Percentiles rank a stretch among this genome's conserved stretches.
Conservation (phyloP, 495 filamentous ascomycete species). For the Aspergillus egyptiacus region DNA sequence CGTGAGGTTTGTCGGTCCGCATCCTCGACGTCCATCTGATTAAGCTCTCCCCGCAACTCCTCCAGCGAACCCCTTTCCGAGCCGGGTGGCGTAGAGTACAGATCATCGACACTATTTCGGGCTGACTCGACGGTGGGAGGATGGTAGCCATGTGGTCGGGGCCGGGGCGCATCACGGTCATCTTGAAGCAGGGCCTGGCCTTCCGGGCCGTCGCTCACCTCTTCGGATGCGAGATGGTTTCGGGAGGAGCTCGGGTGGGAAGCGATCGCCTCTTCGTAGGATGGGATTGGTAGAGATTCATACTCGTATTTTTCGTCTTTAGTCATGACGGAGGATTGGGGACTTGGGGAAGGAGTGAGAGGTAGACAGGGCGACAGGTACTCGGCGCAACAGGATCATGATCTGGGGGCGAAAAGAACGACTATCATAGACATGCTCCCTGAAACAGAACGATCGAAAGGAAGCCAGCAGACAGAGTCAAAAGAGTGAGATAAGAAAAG, state of each 20-base stretch:
- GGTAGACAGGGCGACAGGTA: conserved; percentile 25
- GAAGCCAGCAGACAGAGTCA: conserved; percentile 8
- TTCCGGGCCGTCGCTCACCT: conserved; percentile 55
- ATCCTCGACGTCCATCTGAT: conserved; percentile 86
- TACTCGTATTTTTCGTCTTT: conserved; percentile 58
- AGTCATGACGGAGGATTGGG: conserved; percentile 40
- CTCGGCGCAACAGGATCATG: conserved; percentile 39
- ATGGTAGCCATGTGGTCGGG: conserved; percentile 53
- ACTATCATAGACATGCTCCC: conserved; percentile 31
- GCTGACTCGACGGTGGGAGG: conserved; percentile 70
- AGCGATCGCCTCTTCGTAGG: conserved; percentile 84
- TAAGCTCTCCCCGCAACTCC: conserved; percentile 68
- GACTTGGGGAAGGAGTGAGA: conserved; percentile 34
- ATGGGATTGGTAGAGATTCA: conserved; percentile 75
- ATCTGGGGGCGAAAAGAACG: conserved; percentile 36
- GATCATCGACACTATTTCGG: conserved; percentile 55
- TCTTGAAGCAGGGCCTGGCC: conserved; percentile 52
- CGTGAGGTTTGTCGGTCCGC: conserved; percentile 42
- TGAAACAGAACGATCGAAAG: conserved; percentile 7
- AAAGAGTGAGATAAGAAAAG: conserved; percentile 8
- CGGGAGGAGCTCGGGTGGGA: conserved; percentile 57
- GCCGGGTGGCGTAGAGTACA: conserved; percentile 37
- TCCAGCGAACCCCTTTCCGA: conserved; percentile 49
- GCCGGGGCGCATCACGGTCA: conserved; percentile 20
- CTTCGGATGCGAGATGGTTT: conserved; percentile 51